phyloP scores from a whole-genome alignment of 495 filamentous ascomycete species.

The Evernia prunastri region DNA sequence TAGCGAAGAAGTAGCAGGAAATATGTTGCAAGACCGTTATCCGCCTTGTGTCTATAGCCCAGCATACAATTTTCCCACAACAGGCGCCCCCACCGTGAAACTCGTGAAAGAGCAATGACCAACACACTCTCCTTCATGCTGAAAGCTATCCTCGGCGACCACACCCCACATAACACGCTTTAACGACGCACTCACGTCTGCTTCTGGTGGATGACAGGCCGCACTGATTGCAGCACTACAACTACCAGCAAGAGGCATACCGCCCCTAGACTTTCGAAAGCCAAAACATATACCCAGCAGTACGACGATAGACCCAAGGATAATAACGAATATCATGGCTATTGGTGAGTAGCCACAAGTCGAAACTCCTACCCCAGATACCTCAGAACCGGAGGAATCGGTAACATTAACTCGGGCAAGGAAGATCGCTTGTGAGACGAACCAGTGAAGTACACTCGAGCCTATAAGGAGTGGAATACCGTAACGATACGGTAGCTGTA shows the following conservation, averaged over 20 bases:
- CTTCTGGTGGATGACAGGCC: slow-evolving; percentile 35
- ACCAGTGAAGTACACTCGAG: slow-evolving; percentile 37
- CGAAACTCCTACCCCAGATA: slow-evolving; percentile 17
- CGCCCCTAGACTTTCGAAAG: slow-evolving; percentile 25
- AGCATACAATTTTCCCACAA: slow-evolving; percentile 17
- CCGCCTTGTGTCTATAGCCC: no score
- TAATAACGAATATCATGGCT: slow-evolving; percentile 30
- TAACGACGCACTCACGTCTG: slow-evolving; percentile 9
- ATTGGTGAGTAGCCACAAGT: slow-evolving; percentile 33
- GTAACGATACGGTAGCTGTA: slow-evolving; percentile 43
- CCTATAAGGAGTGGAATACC: slow-evolving; percentile 33
- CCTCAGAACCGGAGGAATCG: slow-evolving; percentile 8
- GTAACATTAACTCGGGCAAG: slow-evolving; percentile 31
- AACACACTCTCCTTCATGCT: not conserved
- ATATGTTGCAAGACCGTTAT: no score
- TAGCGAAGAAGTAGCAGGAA: no score
- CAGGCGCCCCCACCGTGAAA: slow-evolving; percentile 18
- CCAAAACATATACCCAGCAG: slow-evolving; percentile 24
- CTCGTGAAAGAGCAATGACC: slow-evolving; percentile 16
- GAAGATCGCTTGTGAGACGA: slow-evolving; percentile 38
- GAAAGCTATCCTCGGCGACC: not conserved
- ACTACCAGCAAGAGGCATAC: slow-evolving; percentile 37
- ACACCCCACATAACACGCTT: slow-evolving; percentile 36
- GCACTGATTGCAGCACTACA: slow-evolving; percentile 41
- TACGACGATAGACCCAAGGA: slow-evolving; percentile 27